These are phyloP conservation scores for Candida tropicalis DNA, from an alignment of 1,139 yeast species.

Conservation along the genomic window DNA sequence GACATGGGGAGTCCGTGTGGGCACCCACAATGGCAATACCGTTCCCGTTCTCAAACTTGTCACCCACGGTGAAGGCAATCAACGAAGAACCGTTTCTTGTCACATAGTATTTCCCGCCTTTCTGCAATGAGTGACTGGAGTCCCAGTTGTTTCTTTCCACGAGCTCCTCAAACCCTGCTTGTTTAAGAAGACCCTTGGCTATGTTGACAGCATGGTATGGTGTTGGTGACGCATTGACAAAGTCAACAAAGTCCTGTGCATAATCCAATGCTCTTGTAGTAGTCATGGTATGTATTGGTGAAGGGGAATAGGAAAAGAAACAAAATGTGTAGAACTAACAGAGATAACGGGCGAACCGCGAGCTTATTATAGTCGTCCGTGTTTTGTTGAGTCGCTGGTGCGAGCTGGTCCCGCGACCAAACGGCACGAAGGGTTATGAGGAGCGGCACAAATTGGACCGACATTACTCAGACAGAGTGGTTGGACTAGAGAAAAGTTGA, in stretches of 20 bases:
- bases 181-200: conserved; percentile 53
- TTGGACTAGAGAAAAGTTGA: no score
- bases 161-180: conserved; percentile 73
- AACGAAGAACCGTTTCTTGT: conserved; percentile 88
- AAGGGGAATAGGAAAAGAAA: no score
- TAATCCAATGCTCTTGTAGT: conserved; percentile 35
- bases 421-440: no score
- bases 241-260: conserved; percentile 68
- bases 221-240: conserved; percentile 85
- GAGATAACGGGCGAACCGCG: no score
- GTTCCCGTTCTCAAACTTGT: conserved; percentile 72
- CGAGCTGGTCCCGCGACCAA: no score
- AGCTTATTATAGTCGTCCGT: no score
- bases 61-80: conserved; percentile 84
- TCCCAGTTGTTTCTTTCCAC: conserved; percentile 76
- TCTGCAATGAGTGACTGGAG: conserved; percentile 32
- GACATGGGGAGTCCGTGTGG: conserved; percentile 93
- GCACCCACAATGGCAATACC: conserved; percentile 91
- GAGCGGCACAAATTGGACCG: no score
- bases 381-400: no score
- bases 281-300: no score
- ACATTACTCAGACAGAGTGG: no score
- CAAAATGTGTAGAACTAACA: no score
- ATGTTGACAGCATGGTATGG: conserved; percentile 91
- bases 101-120: conserved; percentile 71